Conservation (phyloP, 2,329 filamentous ascomycete genomes). For the Penicillium sp. region DNA sequence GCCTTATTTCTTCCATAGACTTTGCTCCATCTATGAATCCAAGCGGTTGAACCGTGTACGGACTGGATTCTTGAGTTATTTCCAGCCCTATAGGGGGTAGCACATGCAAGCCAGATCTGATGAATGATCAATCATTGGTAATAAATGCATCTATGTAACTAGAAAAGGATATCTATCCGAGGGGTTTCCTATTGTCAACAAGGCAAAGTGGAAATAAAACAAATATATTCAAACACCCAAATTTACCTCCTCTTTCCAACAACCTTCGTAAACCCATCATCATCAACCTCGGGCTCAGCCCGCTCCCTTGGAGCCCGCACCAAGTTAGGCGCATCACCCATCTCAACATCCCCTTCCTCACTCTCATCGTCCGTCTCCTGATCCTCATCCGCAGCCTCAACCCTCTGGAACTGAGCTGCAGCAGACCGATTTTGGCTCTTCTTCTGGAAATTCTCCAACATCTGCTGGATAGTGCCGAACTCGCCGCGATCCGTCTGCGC, state of each 20-base stretch:
- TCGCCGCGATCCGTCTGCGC: constrained; percentile 63
- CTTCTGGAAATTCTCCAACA: constrained; percentile 52
- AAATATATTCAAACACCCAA: neutral
- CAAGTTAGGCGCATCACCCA: constrained; percentile 67
- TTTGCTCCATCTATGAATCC: constrained; percentile 17
- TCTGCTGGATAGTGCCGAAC: constrained; percentile 61
- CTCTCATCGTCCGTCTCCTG: constrained; percentile 58
- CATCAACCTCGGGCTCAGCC: constrained; percentile 68
- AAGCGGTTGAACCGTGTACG: constrained; percentile 17
- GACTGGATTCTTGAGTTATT: neutral
- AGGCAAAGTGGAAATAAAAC: neutral
- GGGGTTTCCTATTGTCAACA: neutral
- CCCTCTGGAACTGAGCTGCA: constrained; percentile 34
- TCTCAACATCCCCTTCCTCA: constrained; percentile 58
- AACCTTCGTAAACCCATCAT: constrained; percentile 78
- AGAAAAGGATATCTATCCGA: constrained; percentile 7
- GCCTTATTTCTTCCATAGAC: constrained; percentile 24
- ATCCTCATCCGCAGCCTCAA: constrained; percentile 48
- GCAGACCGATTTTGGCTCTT: constrained; percentile 41
- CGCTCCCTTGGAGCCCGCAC: constrained; percentile 61
- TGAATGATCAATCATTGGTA: neutral
- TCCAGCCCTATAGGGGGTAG: neutral
- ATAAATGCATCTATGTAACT: constrained; percentile 12
- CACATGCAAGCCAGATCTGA: neutral
- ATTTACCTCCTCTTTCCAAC: constrained; percentile 58